A percentile compares a stretch with the other conserved stretches of the same genome.
These are phyloP conservation scores for Eimeria sp. DNA, from an alignment of 169 alveolate genomes.

Conservation along the genomic window DNA sequence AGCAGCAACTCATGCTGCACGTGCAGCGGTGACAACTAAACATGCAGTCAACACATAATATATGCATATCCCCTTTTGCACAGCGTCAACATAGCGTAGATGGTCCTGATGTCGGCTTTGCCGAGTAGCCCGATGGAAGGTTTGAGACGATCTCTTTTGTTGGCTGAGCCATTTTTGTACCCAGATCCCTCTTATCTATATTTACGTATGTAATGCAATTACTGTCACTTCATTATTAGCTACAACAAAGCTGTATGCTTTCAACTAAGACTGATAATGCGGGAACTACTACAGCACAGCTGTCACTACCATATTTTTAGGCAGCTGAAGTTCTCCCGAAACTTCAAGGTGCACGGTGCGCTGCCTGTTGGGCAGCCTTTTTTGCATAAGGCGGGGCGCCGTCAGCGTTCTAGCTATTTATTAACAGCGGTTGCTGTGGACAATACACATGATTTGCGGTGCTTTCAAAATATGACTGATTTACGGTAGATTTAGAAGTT, in stretches of 20 bases:
- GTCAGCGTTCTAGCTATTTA: constrained; percentile 26
- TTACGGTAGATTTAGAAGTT: not conserved
- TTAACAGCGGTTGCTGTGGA: not conserved
- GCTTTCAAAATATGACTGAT: not conserved
- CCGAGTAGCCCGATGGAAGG: not conserved
- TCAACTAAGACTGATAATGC: not conserved
- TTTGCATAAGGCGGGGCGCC: constrained; percentile 14
- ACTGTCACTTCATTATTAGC: not conserved
- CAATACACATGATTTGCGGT: not conserved
- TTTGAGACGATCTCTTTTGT: constrained; percentile 24
- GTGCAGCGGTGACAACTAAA: constrained; percentile 24
- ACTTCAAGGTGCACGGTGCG: not conserved
- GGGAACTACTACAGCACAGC: constrained; percentile 10
- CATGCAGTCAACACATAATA: not conserved
- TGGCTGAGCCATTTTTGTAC: not conserved
- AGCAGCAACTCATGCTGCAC: constrained; percentile 58
- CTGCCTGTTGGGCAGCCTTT: constrained; percentile 12
- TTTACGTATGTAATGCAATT: constrained; percentile 20
- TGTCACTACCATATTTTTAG: not conserved
- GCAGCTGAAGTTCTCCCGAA: constrained; percentile 20
- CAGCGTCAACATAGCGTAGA: constrained; percentile 20
- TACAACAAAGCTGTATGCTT: constrained; percentile 2
- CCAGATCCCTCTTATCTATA: constrained; percentile 16
- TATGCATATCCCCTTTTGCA: constrained; percentile 21
- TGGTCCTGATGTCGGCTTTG: not conserved